Evolutionary conservation across 1,284 basidiomycete genomes (phyloP), one percentile per base, ranked within the genome.

Genomic region (Melampsora larici-populina): DNA sequence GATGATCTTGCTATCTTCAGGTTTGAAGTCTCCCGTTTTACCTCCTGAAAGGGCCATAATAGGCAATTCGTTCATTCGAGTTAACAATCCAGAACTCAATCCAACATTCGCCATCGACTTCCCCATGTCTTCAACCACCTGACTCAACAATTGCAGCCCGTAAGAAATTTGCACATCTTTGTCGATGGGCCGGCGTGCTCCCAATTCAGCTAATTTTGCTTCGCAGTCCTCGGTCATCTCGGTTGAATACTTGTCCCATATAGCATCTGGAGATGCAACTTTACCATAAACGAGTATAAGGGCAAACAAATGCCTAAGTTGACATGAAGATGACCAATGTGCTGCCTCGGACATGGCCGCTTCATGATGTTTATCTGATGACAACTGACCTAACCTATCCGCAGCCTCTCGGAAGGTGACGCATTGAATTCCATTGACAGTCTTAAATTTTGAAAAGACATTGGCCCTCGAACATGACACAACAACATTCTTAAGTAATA

Each of bases 311-410:
- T 82, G 80, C 0, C 84, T 82, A 0, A 88, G 83, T 0, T 81
- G 82, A 21, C 31, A 33, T 0, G 86, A 87, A 3, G 84, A 85
- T 51, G 86, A 84, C 82, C 87, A 86, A 0, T 72, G 68, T 29
- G 81, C 65, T 15, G 87, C 87, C 77, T 88, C 86, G 33, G 80
- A 75, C n/a, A n/a, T n/a, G n/a, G 86, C 87, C 6, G 79, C 78
- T 0, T 81, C 36, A 86, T 86, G 87, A 79, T 87, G 86, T 0
- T 81, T 81, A 29, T 71, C 70, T 15, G 51, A 40, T 1, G 26
- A 21, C 1, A 87, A 80, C 0, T 88, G 81, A 0, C 87, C 87
- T 1, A 80, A 77, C 7, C 84, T 85, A 60, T 85, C 66, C 69
- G 86, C 87, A 11, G 86, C 86, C 7, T 82, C 83, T 31, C 82